A percentile compares a stretch with the other conserved stretches of the same genome.
Conservation (phyloP, 2,329 filamentous ascomycete species). For the Fusarium coicis region DNA sequence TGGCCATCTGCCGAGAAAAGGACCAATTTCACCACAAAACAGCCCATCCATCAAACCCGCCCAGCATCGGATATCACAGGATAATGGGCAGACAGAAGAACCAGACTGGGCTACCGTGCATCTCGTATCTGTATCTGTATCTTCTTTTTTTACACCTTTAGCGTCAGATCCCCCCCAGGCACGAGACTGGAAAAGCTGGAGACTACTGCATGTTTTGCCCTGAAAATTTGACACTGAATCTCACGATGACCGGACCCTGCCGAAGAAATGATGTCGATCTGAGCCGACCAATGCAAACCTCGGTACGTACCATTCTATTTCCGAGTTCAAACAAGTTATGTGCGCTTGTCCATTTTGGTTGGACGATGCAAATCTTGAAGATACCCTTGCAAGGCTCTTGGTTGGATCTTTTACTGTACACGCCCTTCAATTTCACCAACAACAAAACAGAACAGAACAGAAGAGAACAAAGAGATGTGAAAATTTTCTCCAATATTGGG, state of each 20-base stretch:
- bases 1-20: conserved; percentile 22
- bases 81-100: conserved; percentile 10
- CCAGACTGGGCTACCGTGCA: not conserved
- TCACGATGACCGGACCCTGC: conserved; percentile 37
- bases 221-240: not conserved
- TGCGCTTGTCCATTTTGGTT: conserved; percentile 15
- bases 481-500: not conserved
- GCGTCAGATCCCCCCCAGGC: conserved; percentile 12
- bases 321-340: conserved; percentile 4
- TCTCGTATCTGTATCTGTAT: conserved; percentile 1
- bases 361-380: not conserved
- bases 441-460: not conserved
- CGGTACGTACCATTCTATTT: conserved; percentile 4
- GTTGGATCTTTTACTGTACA: conserved; percentile 16
- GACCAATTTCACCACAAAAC: conserved; percentile 2
- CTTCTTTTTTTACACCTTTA: conserved; percentile 1
- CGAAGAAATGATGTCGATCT: conserved; percentile 43
- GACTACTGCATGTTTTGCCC: conserved; percentile 13
- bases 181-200: conserved; percentile 8
- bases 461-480: not conserved
- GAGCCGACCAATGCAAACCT: conserved; percentile 21
- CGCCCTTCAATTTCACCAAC: conserved; percentile 11
- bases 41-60: conserved; percentile 10
- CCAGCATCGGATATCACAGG: conserved; percentile 31
- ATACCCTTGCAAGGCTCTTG: conserved; percentile 9